phyloP scores from a whole-genome alignment of 2,329 filamentous ascomycete species.

The Aspergillus aculeatinus region DNA sequence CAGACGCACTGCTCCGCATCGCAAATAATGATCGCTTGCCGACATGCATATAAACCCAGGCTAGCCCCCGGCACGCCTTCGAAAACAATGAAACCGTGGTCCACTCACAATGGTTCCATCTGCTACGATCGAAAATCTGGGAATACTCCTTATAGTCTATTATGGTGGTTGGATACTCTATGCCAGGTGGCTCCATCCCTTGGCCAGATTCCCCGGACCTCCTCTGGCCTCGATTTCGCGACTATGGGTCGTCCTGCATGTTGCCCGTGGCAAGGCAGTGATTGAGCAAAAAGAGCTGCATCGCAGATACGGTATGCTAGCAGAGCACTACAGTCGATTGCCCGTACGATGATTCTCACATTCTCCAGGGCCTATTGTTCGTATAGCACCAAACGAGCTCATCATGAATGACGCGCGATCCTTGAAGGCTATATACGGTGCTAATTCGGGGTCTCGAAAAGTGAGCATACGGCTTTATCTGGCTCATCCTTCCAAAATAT shows the following conservation, averaged over 20 bases:
- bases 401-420: slow-evolving; percentile 24
- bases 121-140: not conserved
- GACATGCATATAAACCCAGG: not conserved
- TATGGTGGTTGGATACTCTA: slow-evolving; percentile 27
- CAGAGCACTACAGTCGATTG: no score
- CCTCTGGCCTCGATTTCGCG: slow-evolving; percentile 27
- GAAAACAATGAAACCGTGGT: not conserved
- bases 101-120: not conserved
- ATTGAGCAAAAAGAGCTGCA: slow-evolving; percentile 22
- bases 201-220: slow-evolving; percentile 21
- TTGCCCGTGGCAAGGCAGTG: slow-evolving; percentile 23
- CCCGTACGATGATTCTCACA: not conserved
- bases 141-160: slow-evolving; percentile 1
- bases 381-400: slow-evolving; percentile 26
- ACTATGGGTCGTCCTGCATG: slow-evolving; percentile 26
- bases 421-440: slow-evolving; percentile 25
- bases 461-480: not conserved
- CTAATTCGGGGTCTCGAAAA: slow-evolving; percentile 18
- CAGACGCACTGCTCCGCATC: no score
- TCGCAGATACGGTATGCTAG: slow-evolving; percentile 15
- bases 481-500: fast-evolving
- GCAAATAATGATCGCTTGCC: not conserved
- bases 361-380: slow-evolving; percentile 18
- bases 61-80: not conserved
- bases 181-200: slow-evolving; percentile 21